These are phyloP conservation scores for Fonticula alba DNA, from an alignment of 78 protist genomes.

Conservation along the genomic window DNA sequence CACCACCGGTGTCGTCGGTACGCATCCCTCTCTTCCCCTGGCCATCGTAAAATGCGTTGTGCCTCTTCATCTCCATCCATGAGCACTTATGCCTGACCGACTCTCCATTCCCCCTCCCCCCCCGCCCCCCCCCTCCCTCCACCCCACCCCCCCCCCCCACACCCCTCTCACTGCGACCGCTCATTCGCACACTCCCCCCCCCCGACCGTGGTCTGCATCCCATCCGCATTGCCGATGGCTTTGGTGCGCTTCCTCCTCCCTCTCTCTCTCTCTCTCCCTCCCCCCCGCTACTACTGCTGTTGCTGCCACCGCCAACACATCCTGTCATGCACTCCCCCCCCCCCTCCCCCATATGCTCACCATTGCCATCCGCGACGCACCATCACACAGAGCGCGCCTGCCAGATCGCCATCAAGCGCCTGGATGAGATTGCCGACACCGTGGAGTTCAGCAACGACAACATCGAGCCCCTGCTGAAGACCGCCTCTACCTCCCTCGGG, in stretches of 20 bases:
- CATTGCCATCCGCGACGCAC: neutral
- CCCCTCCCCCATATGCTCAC: conserved; percentile 29
- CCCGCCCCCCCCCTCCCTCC: neutral
- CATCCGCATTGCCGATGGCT: conserved; percentile 80
- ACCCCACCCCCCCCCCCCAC: neutral
- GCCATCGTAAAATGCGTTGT: neutral
- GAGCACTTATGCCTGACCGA: neutral
- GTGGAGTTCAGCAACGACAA: conserved; percentile 28
- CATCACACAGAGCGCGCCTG: too few species aligned
- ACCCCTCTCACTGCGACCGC: neutral
- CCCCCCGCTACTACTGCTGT: too few species aligned
- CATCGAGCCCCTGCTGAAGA: conserved; percentile 47
- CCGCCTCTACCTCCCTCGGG: conserved; percentile 87
- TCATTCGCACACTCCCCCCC: conserved; percentile 4
- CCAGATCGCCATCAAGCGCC: conserved; percentile 43
- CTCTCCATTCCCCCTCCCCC: neutral
- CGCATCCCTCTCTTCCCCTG: neutral
- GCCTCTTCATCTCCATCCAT: neutral
- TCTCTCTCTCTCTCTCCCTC: too few species aligned
- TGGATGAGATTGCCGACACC: conserved; percentile 39
- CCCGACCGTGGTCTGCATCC: conserved; percentile 94
- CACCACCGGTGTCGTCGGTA: conserved; percentile 93
- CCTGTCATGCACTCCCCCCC: conserved; percentile 12
- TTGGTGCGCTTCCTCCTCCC: conserved; percentile 51
- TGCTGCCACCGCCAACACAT: neutral